phyloP scores from a whole-genome alignment of 345 rosid species.

The Hibiscus trionum region DNA sequence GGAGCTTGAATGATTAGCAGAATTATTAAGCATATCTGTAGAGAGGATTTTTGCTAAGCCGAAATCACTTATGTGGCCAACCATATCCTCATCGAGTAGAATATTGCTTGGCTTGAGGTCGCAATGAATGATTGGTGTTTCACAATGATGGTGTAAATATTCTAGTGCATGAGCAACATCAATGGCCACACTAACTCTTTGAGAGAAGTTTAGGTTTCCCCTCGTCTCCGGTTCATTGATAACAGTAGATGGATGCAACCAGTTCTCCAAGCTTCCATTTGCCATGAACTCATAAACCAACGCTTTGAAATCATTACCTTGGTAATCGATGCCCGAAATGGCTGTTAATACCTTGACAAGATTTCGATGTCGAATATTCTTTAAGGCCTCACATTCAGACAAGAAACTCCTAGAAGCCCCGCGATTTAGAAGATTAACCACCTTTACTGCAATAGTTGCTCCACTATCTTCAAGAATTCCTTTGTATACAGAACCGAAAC shows the following conservation, averaged over 20 bases:
- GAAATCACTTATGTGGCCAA: conserved; percentile 6
- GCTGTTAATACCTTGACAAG: conserved; percentile 31
- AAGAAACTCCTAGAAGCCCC: conserved; percentile 39
- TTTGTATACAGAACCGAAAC: background rate
- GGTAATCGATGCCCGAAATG: background rate
- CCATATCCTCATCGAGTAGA: conserved; percentile 7
- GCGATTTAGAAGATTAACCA: conserved; percentile 24
- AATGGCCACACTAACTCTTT: background rate
- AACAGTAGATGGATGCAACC: conserved; percentile 7
- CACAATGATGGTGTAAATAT: conserved; percentile 18
- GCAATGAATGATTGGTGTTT: conserved; percentile 14
- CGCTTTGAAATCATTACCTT: conserved; percentile 4
- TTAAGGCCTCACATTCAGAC: conserved; percentile 35
- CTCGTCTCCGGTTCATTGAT: background rate
- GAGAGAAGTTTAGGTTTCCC: background rate
- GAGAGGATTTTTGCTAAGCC: background rate
- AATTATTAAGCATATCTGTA: background rate
- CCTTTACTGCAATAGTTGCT: conserved; percentile 23
- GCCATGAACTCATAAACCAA: conserved; percentile 8
- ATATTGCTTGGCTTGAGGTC: conserved; percentile 18
- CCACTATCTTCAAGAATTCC: background rate
- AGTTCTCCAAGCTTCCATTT: conserved; percentile 14
- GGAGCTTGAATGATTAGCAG: background rate
- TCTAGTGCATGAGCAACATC: conserved; percentile 14
- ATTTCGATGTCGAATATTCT: conserved; percentile 31